Conservation (phyloP, 495 filamentous ascomycete species). For the Letharia columbiana region DNA sequence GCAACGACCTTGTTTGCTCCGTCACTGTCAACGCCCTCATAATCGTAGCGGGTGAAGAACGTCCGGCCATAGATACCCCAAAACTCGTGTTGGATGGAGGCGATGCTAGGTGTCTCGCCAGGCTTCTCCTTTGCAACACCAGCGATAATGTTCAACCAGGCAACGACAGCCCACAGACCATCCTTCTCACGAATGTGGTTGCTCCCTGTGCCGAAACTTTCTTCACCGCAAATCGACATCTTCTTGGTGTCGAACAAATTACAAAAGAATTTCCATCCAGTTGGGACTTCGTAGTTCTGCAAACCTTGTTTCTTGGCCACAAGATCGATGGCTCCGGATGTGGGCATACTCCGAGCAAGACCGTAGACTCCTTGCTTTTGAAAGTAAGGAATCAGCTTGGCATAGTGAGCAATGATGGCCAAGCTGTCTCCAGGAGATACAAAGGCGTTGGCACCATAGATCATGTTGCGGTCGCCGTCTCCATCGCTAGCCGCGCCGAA, state of each 20-base stretch:
- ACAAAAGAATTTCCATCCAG: slow-evolving; percentile 99
- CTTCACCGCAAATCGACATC: slow-evolving; percentile 97
- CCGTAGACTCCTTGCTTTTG: slow-evolving; percentile 93
- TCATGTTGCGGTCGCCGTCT: slow-evolving; percentile 99
- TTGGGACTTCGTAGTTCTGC: slow-evolving; percentile 91
- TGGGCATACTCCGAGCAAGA: slow-evolving; percentile 94
- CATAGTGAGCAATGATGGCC: slow-evolving; percentile 96
- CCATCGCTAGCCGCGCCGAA: slow-evolving; percentile 96
- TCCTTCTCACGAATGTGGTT: slow-evolving; percentile 99
- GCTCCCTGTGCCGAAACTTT: slow-evolving; percentile 96
- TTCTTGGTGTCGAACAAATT: slow-evolving; percentile 94
- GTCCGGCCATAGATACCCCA: slow-evolving; percentile 94
- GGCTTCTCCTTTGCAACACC: slow-evolving; percentile 78
- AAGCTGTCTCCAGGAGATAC: slow-evolving; percentile 95
- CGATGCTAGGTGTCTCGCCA: slow-evolving; percentile 70
- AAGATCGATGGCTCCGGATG: slow-evolving; percentile 86
- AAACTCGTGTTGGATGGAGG: slow-evolving; percentile 92
- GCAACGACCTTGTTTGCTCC: slow-evolving; percentile 83
- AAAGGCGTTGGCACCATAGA: slow-evolving; percentile 92
- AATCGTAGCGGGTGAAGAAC: slow-evolving; percentile 99
- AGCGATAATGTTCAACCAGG: slow-evolving; percentile 98
- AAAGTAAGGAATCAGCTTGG: slow-evolving; percentile 93
- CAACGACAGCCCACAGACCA: slow-evolving; percentile 91
- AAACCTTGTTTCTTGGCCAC: slow-evolving; percentile 91
- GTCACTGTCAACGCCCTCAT: slow-evolving; percentile 84